Percentiles rank a stretch among this genome's conserved stretches.
Conservation (phyloP, 2,329 filamentous ascomycete genomes). For the Botrytis elliptica region DNA sequence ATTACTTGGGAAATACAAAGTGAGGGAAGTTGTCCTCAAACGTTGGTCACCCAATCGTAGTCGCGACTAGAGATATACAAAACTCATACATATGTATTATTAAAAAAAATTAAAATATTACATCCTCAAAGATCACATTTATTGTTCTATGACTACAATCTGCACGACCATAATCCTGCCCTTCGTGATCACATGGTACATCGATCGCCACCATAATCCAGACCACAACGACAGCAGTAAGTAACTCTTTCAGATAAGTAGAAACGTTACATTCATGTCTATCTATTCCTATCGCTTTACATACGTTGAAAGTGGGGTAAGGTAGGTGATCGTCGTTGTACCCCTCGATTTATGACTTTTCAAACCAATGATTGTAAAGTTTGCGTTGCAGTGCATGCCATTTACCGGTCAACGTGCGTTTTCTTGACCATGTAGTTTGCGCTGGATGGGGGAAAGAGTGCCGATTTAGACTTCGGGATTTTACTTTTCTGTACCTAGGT, state of each 20-base stretch:
- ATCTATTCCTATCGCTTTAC: not conserved
- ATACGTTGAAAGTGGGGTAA: constrained; percentile 15
- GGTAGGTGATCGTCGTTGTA: not conserved
- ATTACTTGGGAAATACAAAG: constrained; percentile 66
- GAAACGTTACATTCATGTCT: constrained; percentile 18
- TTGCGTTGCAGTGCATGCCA: not conserved
- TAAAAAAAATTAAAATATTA: not conserved
- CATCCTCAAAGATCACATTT: not conserved
- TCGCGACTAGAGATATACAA: not conserved
- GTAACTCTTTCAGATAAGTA: not conserved
- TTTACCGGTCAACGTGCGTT: not conserved
- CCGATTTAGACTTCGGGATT: not conserved
- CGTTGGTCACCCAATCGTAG: constrained; percentile 78
- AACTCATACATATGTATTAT: not conserved
- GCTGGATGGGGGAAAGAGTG: not conserved
- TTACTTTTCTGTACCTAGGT: not conserved
- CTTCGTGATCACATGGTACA: not conserved
- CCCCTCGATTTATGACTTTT: not conserved
- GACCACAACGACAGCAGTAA: not conserved
- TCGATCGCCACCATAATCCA: not conserved
- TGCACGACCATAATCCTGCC: not conserved
- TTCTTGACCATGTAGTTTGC: not conserved
- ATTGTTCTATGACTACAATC: not conserved
- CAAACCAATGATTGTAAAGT: not conserved
- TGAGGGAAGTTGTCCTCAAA: constrained; percentile 78